Base-by-base conservation (phyloP, 345 rosid genomes). In the Syzygium oleosum region DNA sequence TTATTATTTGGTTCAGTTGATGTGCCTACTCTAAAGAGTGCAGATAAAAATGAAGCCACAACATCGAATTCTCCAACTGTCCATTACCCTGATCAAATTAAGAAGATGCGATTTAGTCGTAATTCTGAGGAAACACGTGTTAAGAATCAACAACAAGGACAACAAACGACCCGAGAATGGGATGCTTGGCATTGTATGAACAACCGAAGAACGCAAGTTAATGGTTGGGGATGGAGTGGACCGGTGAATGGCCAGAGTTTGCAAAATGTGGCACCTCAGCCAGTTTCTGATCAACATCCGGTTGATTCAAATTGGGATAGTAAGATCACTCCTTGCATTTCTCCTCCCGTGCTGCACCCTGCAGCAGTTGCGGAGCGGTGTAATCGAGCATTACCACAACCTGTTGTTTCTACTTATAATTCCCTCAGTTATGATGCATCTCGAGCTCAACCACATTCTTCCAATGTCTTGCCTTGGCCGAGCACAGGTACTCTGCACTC, bases 1-100 rank as follows among this genome's bases (percentile, higher is more conserved):
- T 89, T 61, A 41, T 41, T 94, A 73, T 94, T 94, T 89, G 90
- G 86, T 54, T 46, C 78, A 21, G 89, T 86, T 55, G 41, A 88
- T 73, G 80, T 41, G 43, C 12, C 52, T 86, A 55, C 54, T 87
- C 52, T 65, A 85, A 56, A 27, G 41, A 29, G 84, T 77, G n/a
- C 14, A 38, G 55, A 61, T 73, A 49, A 77, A 59, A 23, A 85
- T 55, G n/a, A 73, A 22, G 52, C 46, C 80, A 31, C 80, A 9
- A 68, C 80, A 34, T 68, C 3, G 4, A 73, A 73, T 19, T 19
- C 80, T 73, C 52, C 84, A 21, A 55, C 46, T 16, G 19, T 52
- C 86, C 31, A 16, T 52, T 19, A 31, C 11, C 46, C 54, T 25
- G 15, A 86, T 43, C 86, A 84, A 61, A 84, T 9, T 59, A 88